These are phyloP conservation scores for Ophiostoma tasmaniense DNA, from an alignment of 2,329 filamentous ascomycete genomes.

Conservation along the genomic window DNA sequence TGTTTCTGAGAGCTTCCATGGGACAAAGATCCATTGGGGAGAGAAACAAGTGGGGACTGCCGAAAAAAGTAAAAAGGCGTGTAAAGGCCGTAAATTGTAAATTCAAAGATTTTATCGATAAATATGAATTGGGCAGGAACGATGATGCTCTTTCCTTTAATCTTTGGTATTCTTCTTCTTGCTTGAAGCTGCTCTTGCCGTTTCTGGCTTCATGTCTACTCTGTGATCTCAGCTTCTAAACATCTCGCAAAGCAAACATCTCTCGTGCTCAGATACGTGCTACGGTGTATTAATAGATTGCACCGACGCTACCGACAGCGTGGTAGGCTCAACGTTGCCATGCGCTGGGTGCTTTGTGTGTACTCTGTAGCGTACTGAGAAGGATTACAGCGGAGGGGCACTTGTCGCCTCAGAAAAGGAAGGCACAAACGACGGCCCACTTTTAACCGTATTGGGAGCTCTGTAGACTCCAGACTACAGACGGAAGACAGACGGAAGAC, in stretches of 20 bases:
- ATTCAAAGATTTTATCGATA: background rate
- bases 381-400: no score
- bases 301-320: background rate
- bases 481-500: no score
- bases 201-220: no score
- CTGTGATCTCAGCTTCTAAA: no score
- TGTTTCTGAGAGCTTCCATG: conserved; percentile 23
- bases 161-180: background rate
- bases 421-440: background rate
- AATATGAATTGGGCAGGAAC: background rate
- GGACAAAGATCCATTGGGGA: conserved; percentile 3
- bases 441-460: background rate
- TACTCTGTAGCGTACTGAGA: no score
- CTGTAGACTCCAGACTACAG: no score
- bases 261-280: background rate
- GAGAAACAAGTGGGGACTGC: conserved; percentile 1
- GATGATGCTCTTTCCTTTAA: background rate
- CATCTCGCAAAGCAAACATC: no score
- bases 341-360: no score
- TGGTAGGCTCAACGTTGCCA: background rate
- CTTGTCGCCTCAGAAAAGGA: no score
- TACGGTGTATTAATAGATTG: background rate
- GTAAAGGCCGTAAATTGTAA: background rate
- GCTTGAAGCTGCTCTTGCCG: background rate
- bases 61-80: conserved; percentile 4